Evolutionary conservation across 257 asterid genomes (phyloP).

Genomic region (Salvia hispanica): DNA sequence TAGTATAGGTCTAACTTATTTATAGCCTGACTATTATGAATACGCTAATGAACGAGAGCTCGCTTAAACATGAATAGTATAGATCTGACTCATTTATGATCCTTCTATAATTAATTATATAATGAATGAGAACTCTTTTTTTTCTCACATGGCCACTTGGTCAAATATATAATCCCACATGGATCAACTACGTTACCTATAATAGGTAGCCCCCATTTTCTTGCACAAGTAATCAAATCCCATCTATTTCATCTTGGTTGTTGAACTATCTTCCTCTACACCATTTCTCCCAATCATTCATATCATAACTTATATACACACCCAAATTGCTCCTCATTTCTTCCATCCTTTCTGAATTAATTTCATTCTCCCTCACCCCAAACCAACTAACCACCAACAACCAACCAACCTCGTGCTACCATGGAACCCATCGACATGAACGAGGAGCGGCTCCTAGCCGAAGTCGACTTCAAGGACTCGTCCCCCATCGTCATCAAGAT

Average conservation of each 20-base stretch:
- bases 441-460: conserved; percentile 49
- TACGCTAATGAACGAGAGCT: too few species aligned
- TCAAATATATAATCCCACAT: conserved; percentile 25
- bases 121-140: not conserved
- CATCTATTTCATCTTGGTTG: conserved; percentile 27
- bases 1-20: too few species aligned
- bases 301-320: conserved; percentile 1
- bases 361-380: too few species aligned
- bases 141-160: conserved; percentile 39
- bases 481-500: conserved; percentile 50
- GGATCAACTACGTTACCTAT: conserved; percentile 42
- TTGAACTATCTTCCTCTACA: conserved; percentile 36
- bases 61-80: not conserved
- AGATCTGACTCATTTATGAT: too few species aligned
- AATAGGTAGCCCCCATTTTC: conserved; percentile 24
- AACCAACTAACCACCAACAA: too few species aligned
- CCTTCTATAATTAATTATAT: too few species aligned
- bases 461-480: conserved; percentile 52
- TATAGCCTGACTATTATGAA: too few species aligned
- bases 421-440: conserved; percentile 44
- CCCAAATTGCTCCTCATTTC: not conserved
- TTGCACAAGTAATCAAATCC: not conserved
- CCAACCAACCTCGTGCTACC: too few species aligned
- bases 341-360: not conserved
- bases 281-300: conserved; percentile 9